phyloP scores from a whole-genome alignment of 257 asterid genomes.

The Leonotis leonurus region DNA sequence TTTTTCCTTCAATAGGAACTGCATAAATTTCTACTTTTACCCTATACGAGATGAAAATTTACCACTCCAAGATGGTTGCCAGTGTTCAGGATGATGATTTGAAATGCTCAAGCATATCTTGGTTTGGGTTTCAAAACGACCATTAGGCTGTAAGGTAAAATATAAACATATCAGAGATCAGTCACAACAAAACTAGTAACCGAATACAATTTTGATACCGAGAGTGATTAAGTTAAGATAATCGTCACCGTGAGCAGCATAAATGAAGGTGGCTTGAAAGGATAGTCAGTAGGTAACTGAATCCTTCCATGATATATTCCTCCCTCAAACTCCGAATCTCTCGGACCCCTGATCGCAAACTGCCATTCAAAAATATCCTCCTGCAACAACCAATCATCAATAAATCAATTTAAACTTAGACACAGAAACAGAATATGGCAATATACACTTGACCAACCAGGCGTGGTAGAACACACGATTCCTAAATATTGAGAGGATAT shows the following conservation, averaged over 20 bases:
- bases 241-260: constrained; percentile 82
- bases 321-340: constrained; percentile 77
- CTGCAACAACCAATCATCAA: constrained; percentile 24
- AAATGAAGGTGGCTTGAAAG: constrained; percentile 90
- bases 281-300: constrained; percentile 86
- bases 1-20: not conserved
- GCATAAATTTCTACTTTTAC: not conserved
- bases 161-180: not conserved
- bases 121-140: constrained; percentile 93
- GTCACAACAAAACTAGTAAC: constrained; percentile 1
- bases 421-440: not conserved
- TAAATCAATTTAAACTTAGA: not conserved
- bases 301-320: constrained; percentile 92
- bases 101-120: constrained; percentile 98
- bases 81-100: constrained; percentile 96
- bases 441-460: not conserved
- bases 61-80: constrained; percentile 99
- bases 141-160: constrained; percentile 61
- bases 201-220: too few species aligned
- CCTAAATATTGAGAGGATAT: not conserved
- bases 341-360: constrained; percentile 79
- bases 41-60: too few species aligned
- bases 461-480: not conserved
- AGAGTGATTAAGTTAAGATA: not conserved
- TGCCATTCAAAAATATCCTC: constrained; percentile 94